phyloP scores from a whole-genome alignment of 1,284 basidiomycete species.

The Ustilago crameri region DNA sequence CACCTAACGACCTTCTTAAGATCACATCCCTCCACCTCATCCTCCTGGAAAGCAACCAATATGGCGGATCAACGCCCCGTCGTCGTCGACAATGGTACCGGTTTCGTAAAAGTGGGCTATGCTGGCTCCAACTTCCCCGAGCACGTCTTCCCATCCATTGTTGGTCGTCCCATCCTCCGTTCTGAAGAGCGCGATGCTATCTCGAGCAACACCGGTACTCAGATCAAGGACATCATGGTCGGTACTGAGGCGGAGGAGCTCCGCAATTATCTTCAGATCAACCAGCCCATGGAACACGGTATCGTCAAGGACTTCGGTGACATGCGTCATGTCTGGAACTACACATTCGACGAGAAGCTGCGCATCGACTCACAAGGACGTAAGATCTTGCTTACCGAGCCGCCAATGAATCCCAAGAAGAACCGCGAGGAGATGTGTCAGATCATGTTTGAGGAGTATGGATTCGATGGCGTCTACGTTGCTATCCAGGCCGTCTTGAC shows the following conservation, averaged over 20 bases:
- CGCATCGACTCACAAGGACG: constrained; percentile 84
- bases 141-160: constrained; percentile 95
- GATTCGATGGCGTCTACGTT: constrained; percentile 94
- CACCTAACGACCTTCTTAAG: neutral
- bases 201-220: constrained; percentile 63
- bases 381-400: constrained; percentile 95
- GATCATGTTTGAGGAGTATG: constrained; percentile 99
- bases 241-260: constrained; percentile 94
- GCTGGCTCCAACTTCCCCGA: constrained; percentile 90
- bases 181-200: constrained; percentile 90
- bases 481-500: constrained; percentile 99
- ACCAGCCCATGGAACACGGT: constrained; percentile 99
- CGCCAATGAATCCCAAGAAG: constrained; percentile 97
- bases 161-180: constrained; percentile 94
- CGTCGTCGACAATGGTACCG: constrained; percentile 97
- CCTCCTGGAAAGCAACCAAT: neutral
- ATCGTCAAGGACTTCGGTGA: constrained; percentile 99
- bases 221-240: constrained; percentile 90
- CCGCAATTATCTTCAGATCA: constrained; percentile 93
- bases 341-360: constrained; percentile 97
- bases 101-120: constrained; percentile 93
- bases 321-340: constrained; percentile 97
- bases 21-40: neutral
- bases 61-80: constrained; percentile 74
- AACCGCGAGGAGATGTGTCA: constrained; percentile 95